A percentile compares a stretch with the other conserved stretches of the same genome.
These are phyloP conservation scores for Rhizodiscina lignyota DNA, from an alignment of 495 filamentous ascomycete species.

Conservation along the genomic window DNA sequence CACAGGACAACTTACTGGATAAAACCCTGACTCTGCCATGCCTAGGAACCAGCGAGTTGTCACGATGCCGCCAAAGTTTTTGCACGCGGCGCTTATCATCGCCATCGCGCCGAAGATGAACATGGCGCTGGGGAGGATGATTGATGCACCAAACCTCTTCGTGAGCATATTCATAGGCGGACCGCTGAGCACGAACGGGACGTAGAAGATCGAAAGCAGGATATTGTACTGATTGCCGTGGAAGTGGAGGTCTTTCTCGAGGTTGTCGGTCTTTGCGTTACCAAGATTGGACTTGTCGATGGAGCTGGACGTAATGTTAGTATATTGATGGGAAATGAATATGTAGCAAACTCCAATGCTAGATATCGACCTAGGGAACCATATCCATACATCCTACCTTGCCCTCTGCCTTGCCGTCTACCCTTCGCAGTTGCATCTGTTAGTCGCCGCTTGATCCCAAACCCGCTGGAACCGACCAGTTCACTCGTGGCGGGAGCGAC, in stretches of 20 bases:
- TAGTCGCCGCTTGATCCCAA: no score
- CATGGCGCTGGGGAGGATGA: conserved; percentile 11
- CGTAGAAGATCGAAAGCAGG: conserved; percentile 1
- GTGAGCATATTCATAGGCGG: conserved; percentile 2
- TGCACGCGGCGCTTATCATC: conserved; percentile 3
- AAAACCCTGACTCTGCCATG: conserved; percentile 59
- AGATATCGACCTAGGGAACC: no score
- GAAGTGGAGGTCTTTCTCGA: conserved; percentile 1
- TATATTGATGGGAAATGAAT: no score
- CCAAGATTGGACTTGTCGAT: conserved; percentile 2
- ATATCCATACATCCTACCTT: no score
- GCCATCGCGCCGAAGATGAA: conserved; percentile 11
- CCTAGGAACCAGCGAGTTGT: conserved; percentile 48
- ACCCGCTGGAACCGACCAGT: no score
- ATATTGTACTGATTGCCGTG: neutral
- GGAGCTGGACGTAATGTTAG: no score
- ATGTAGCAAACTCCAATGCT: no score
- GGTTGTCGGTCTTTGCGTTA: conserved; percentile 2
- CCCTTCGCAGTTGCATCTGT: no score
- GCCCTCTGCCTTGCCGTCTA: no score
- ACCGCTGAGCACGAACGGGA: conserved; percentile 1
- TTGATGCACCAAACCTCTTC: conserved; percentile 11
- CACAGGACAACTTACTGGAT: conserved; percentile 50
- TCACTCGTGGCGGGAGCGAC: no score
- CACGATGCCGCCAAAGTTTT: conserved; percentile 10